Base-by-base conservation (phyloP, 2,329 filamentous ascomycete species). In the Talaromyces sp. region DNA sequence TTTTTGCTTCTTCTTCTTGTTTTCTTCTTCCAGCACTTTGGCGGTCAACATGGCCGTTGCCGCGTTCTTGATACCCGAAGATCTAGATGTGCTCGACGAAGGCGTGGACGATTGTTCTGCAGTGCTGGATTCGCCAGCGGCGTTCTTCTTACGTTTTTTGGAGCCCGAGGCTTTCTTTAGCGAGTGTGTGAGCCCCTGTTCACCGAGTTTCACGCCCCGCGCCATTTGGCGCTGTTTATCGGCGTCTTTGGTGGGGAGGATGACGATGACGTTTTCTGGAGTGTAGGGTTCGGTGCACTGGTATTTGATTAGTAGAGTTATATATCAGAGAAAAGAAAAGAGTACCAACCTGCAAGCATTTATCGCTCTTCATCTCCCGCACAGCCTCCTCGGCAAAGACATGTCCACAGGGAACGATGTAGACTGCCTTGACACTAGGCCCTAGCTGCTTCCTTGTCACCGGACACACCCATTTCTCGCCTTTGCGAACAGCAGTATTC, bases 351-450 rank as follows among this genome's bases (percentile, higher is more conserved):
- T 82, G 77, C 63, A 86, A 70, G 66, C 86, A 88, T 64, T 78
- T 81, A 64, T 89, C 88, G 2, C 78, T 82, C 26, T 81, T 81
- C n/a, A 96, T 86, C 75, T 95, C 90, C 66, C 88, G 89, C 65
- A 98, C 87, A 8, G 92, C 91, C 58, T 87, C 86, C 63, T 96
- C 92, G 0, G 91, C 88, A 75, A 98, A 98, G 0, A 91, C 93
- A 79, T 99, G 96, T 0, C 95, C 96, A 69, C 95, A 99, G 0
- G 95, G 95, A 4, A 98, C 90, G 2, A 99, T 70, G 69, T 98
- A 99, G 1, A 96, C 91, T 0, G 91, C 83, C 74, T 89, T 93
- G 17, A 88, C 87, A 5, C 82, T 82, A 0, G 92, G 87, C 0
- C 95, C 95, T 26, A 99, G 77, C 72, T 89, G 87, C 72, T 96